Base-by-base conservation (phyloP, 2,329 filamentous ascomycete species). In the Huntiella bhutanensis region DNA sequence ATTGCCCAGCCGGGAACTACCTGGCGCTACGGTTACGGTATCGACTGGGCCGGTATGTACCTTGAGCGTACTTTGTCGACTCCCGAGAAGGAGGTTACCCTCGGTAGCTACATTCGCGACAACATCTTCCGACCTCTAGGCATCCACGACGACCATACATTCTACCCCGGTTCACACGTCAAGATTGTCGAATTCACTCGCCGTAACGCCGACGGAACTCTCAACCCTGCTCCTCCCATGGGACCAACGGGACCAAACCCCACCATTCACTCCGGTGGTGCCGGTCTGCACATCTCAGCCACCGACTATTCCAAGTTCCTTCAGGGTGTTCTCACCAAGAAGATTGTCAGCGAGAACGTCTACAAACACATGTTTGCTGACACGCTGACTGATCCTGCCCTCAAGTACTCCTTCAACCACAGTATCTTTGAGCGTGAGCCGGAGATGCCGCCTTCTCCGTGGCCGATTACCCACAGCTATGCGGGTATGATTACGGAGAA, bases 21-120 rank as follows among this genome's bases (percentile, higher is more conserved):
- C 5, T 74, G 69, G 69, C 57, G 56, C 28, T 74, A 73, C 49
- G 68, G 70, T 4, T 53, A 59, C 3, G 56, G 57, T 0, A 48
- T 64, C 37, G 69, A 73, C 57, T 72, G 65, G 61, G 68, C 64
- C 0, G 68, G 66, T 3, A 49, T 63, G 4, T 56, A 64, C 1
- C 55, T 73, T 4, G 64, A 69, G 53, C 45, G 45, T n/a, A 41
- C 38, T 13, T 38, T 46, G 32, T 46, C 45, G 7, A 46, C 45
- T 1, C 45, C 45, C 16, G 38, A 46, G 28, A 55, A 54, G 33
- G n/a, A 22, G 4, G 39, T 65, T 4, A 64, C 61, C 0, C 54
- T 72, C 3, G 58, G 58, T 0, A 53, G 51, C 4, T 66, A 63
- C 55, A 60, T 64, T 57, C 51, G 57, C 32, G 43, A 54, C 41